Conservation (phyloP, 1,284 basidiomycete genomes). For the Puccinia polysora region DNA sequence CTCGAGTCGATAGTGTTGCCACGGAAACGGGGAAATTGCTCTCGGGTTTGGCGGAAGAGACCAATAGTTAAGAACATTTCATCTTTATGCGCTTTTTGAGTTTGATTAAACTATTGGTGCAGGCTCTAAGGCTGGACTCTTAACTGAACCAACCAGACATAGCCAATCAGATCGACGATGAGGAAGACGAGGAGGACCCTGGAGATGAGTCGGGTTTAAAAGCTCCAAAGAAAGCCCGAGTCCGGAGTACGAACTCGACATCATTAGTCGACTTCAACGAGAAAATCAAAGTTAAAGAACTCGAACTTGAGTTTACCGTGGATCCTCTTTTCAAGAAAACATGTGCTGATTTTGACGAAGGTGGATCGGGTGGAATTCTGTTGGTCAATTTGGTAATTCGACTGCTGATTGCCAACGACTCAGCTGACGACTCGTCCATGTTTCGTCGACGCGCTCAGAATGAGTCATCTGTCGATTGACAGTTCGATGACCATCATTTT, state of each 20-base stretch:
- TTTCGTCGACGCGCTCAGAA: conserved; percentile 51
- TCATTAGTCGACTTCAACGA: conserved; percentile 73
- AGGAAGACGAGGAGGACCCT: conserved; percentile 60
- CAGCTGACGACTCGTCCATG: conserved; percentile 82
- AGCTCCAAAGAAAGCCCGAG: conserved; percentile 57
- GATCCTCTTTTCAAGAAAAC: conserved; percentile 98
- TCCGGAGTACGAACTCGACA: conserved; percentile 40
- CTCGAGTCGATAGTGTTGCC: conserved; percentile 91
- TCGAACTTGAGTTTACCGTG: conserved; percentile 89
- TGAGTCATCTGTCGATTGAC: conserved; percentile 64
- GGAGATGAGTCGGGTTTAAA: conserved; percentile 57
- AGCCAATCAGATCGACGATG: conserved; percentile 54
- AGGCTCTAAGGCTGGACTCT: conserved; percentile 41
- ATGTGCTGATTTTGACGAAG: conserved; percentile 96
- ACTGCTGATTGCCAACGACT: neutral
- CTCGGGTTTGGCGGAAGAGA: conserved; percentile 71
- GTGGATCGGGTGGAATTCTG: conserved; percentile 75
- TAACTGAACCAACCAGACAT: conserved; percentile 42
- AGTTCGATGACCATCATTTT: conserved; percentile 85
- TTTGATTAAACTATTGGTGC: conserved; percentile 3
- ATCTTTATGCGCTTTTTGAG: neutral
- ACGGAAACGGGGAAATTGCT: conserved; percentile 94
- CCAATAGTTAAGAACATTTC: conserved; percentile 22
- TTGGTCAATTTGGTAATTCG: conserved; percentile 46
- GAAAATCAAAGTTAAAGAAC: conserved; percentile 71